A percentile compares a stretch with the other conserved stretches of the same genome.
Evolutionary conservation across 192 early-diverging fungal species (phyloP).

Genomic region (Coemansia pectinata): DNA sequence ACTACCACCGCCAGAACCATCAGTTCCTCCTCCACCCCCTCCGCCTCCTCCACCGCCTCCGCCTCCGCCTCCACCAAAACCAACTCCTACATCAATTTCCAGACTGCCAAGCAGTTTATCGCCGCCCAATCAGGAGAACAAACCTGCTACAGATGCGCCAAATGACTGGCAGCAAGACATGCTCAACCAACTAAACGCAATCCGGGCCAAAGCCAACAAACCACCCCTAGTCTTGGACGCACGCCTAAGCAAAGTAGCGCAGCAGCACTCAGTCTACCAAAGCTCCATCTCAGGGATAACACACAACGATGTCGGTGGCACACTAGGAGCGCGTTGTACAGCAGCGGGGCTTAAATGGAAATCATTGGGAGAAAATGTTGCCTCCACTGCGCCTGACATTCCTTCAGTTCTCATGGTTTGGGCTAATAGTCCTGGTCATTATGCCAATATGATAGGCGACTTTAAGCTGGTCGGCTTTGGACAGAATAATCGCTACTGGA

Average conservation of each 20-base stretch:
- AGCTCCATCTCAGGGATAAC: constrained; percentile 23
- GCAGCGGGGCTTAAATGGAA: constrained; percentile 28
- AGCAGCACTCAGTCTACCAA: constrained; percentile 43
- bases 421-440: constrained; percentile 31
- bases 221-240: constrained; percentile 19
- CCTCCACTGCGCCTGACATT: constrained; percentile 29
- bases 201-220: constrained; percentile 36
- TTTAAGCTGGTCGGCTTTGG: constrained; percentile 45
- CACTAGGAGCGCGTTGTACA: constrained; percentile 28
- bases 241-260: constrained; percentile 31
- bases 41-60: not conserved
- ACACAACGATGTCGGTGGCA: constrained; percentile 25
- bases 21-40: not conserved
- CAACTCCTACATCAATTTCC: not conserved
- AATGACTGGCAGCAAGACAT: constrained; percentile 38
- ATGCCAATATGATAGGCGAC: constrained; percentile 41
- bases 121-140: not conserved
- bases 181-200: constrained; percentile 32
- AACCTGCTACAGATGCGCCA: not conserved
- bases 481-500: constrained; percentile 31
- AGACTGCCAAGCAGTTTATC: not conserved
- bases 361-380: constrained; percentile 43
- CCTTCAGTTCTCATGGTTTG: constrained; percentile 19
- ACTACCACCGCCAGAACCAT: not conserved
- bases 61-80: not conserved